Conservation (phyloP, 1,284 basidiomycete genomes). For the Pyrrhoderma noxium region DNA sequence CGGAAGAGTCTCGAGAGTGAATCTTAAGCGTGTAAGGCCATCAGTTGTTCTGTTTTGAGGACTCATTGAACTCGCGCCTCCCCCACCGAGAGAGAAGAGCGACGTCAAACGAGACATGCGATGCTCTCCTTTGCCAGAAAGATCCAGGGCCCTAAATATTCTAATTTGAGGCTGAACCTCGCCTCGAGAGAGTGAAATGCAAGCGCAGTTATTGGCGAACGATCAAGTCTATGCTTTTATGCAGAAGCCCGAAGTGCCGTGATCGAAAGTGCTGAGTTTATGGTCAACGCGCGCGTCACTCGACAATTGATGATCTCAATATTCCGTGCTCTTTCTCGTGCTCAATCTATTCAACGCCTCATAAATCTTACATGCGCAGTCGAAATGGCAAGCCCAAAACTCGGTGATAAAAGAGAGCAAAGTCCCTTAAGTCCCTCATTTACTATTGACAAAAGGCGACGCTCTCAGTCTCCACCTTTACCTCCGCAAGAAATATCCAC, state of each 20-base stretch:
- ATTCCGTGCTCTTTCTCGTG: too few relatives aligned
- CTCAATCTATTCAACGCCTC: too few relatives aligned
- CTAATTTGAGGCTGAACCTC: too few relatives aligned
- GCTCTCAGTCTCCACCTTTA: slow-evolving; percentile 10
- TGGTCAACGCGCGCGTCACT: not conserved
- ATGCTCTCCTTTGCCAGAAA: too few relatives aligned
- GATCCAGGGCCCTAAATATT: too few relatives aligned
- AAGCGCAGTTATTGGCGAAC: too few relatives aligned
- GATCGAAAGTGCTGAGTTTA: not conserved
- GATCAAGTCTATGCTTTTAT: not conserved
- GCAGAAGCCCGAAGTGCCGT: not conserved
- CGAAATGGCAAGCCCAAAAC: slow-evolving; percentile 3
- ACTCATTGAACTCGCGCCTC: slow-evolving; percentile 27
- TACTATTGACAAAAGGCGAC: slow-evolving; percentile 5
- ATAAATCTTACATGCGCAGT: not conserved
- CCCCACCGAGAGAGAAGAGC: slow-evolving; percentile 8
- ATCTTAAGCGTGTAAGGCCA: slow-evolving; percentile 61
- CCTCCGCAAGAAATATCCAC: not conserved
- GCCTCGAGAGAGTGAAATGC: too few relatives aligned
- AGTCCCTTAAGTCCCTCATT: slow-evolving; percentile 1
- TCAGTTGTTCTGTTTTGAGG: slow-evolving; percentile 34
- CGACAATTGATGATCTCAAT: not conserved
- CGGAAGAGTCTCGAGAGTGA: slow-evolving; percentile 71
- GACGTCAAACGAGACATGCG: slow-evolving; percentile 18
- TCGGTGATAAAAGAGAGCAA: slow-evolving; percentile 12